Evolutionary conservation across 1,284 basidiomycete species (phyloP), one percentile per base, ranked within the genome.

Genomic region (Volvariella volvacea): DNA sequence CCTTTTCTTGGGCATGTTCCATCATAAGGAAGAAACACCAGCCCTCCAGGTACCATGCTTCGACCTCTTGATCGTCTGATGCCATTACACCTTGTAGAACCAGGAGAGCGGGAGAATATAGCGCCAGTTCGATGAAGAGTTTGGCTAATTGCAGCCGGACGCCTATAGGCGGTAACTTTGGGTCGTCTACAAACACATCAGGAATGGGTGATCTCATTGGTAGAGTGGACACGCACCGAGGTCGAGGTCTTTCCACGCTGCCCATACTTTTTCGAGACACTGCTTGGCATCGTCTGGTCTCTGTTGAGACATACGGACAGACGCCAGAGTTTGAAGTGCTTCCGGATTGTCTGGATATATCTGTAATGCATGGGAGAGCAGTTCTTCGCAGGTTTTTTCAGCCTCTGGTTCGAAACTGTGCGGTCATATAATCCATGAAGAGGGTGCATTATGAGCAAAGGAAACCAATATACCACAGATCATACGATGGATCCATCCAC

Each of bases 31-130:
- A 91, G 73, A 91, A 92, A 48, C 88, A 86, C 90, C 92, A 94
- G 43, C 92, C 93, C 60, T 93, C 88, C n/a, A 95, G 76, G 61
- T 96, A 96, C 78, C 92, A 94, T 2, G 86, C 90, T 57, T 95
- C 92, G 4, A 93, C 82, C 46, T 92, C 87, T 56, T 92, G 79
- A 52, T 92, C 88, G 62, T 95, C 90, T 9, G 83, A 71, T 9
- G 85, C 78, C 61, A 94, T 84, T 20, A 93, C 74, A 3, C 83
- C 85, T 34, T 88, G 79, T 10, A 96, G 65, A 3, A 93, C 81
- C 33, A 86, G 68, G 10, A 95, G 66, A 1, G 92, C 91, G 12
- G 76, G 72, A 19, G 78, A 66, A 64, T 80, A 83, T 31, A 81
- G 61, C n/a, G 73, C 69, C 22, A 92, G 72, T 60, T 97, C 93